Percentiles rank a stretch among this genome's conserved stretches.
phyloP scores from a whole-genome alignment of 306 rosid species.

The Trifolium dubium region DNA sequence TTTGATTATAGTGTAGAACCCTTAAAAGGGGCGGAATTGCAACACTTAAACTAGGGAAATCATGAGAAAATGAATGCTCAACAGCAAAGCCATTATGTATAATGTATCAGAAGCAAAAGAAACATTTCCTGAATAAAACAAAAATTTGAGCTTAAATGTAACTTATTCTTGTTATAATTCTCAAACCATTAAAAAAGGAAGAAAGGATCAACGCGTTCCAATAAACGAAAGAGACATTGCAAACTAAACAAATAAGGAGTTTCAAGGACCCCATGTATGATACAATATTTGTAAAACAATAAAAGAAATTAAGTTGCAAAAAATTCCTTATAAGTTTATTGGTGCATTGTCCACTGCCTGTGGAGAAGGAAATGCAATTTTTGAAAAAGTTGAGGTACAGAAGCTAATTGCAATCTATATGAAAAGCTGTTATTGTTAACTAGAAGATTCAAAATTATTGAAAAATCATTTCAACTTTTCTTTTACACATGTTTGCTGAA shows the following conservation, averaged over 20 bases:
- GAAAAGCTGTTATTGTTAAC: slow-evolving; percentile 12
- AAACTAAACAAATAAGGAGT: slow-evolving; percentile 24
- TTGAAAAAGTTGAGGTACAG: slow-evolving; percentile 5
- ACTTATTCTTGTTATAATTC: background rate
- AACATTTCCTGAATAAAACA: background rate
- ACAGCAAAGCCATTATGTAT: slow-evolving; percentile 9
- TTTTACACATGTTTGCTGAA: background rate
- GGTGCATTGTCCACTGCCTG: too few species aligned
- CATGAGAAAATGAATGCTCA: background rate
- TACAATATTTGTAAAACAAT: slow-evolving; percentile 10
- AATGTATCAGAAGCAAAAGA: slow-evolving; percentile 1
- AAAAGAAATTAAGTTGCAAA: slow-evolving; percentile 22
- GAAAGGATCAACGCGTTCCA: background rate
- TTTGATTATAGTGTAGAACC: background rate
- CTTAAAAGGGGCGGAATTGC: background rate
- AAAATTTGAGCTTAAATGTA: slow-evolving; percentile 7
- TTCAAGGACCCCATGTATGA: slow-evolving; percentile 21
- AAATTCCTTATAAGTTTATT: background rate
- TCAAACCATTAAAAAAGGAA: background rate
- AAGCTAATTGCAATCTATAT: slow-evolving; percentile 2
- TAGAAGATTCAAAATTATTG: slow-evolving; percentile 1
- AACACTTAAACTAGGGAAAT: background rate
- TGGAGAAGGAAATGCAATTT: slow-evolving; percentile 1
- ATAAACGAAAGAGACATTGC: slow-evolving; percentile 15
- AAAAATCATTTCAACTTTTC: slow-evolving; percentile 12